Percentiles rank a stretch among this genome's conserved stretches.
phyloP scores from a whole-genome alignment of 768 basidiomycete species.

The Mycena capillaripes region DNA sequence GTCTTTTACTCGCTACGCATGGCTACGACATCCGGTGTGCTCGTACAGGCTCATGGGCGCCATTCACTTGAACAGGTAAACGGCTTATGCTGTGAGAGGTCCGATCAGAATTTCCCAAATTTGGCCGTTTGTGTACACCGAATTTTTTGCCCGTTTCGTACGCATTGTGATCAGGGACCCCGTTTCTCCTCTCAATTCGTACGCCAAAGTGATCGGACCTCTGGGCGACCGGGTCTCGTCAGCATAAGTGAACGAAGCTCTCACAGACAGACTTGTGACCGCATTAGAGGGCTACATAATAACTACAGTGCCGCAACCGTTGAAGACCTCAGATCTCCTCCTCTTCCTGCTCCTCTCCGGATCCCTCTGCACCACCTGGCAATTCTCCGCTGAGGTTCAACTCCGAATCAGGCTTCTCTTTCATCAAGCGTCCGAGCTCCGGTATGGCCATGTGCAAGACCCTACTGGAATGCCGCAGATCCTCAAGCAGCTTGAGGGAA shows the following conservation, averaged over 20 bases:
- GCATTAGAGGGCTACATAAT: too few relatives aligned
- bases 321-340: too few relatives aligned
- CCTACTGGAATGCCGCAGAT: not conserved
- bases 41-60: too few relatives aligned
- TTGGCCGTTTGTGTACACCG: conserved; percentile 1
- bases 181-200: not conserved
- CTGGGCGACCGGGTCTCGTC: not conserved
- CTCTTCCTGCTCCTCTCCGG: too few relatives aligned
- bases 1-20: too few relatives aligned
- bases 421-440: not conserved
- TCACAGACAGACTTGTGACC: not conserved
- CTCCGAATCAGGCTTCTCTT: not conserved
- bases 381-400: too few relatives aligned
- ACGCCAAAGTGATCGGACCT: conserved; percentile 10
- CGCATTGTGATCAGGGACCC: conserved; percentile 11
- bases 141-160: not conserved
- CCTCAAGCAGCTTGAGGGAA: not conserved
- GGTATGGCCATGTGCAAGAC: not conserved
- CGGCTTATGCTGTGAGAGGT: not conserved
- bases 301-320: too few relatives aligned
- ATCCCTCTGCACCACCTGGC: too few relatives aligned
- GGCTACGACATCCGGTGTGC: too few relatives aligned
- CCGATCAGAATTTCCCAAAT: conserved; percentile 3
- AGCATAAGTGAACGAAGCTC: not conserved
- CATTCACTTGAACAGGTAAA: too few relatives aligned